Conservation (phyloP, 371 early-diverging fungal species). For the Chytridium lagenaria region DNA sequence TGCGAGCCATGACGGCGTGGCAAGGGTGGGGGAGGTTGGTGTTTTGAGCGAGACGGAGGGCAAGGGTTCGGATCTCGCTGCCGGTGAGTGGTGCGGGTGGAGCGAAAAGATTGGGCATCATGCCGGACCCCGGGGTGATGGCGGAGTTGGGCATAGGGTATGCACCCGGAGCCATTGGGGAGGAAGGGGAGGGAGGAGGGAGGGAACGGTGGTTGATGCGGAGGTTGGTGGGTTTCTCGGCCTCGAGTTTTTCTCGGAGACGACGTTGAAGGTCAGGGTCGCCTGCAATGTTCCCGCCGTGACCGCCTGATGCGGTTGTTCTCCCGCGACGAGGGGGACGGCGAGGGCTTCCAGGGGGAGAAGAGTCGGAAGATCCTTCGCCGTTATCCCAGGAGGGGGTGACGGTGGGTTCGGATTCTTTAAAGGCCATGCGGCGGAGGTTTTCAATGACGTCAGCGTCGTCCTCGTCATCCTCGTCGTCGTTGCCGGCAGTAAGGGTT, state of each 20-base stretch:
- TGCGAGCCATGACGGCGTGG: constrained; percentile 49
- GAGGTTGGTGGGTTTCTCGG: constrained; percentile 22
- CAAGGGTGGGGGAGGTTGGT: constrained; percentile 33
- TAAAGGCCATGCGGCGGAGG: constrained; percentile 17
- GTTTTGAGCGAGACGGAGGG: constrained; percentile 29
- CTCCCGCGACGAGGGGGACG: background rate
- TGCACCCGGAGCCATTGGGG: constrained; percentile 27
- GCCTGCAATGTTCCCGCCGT: constrained; percentile 14
- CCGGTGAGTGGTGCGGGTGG: constrained; percentile 42
- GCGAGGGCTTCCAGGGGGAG: constrained; percentile 10
- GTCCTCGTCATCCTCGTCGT: constrained; percentile 20
- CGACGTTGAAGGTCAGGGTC: constrained; percentile 18
- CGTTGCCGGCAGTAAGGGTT: constrained; percentile 1
- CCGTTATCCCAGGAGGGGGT: constrained; percentile 3
- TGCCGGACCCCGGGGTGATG: background rate
- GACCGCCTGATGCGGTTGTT: background rate
- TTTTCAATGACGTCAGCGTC: constrained; percentile 20
- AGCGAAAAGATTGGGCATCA: constrained; percentile 34
- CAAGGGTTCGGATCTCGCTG: constrained; percentile 39
- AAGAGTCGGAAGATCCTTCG: constrained; percentile 13
- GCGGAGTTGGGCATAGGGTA: constrained; percentile 12
- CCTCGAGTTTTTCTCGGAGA: constrained; percentile 13
- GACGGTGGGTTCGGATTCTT: background rate
- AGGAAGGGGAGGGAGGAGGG: constrained; percentile 18
- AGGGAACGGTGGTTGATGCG: constrained; percentile 17